Evolutionary conservation across 306 rosid genomes (phyloP), one percentile per base, ranked within the genome.

Genomic region (Inga leiocalycina): DNA sequence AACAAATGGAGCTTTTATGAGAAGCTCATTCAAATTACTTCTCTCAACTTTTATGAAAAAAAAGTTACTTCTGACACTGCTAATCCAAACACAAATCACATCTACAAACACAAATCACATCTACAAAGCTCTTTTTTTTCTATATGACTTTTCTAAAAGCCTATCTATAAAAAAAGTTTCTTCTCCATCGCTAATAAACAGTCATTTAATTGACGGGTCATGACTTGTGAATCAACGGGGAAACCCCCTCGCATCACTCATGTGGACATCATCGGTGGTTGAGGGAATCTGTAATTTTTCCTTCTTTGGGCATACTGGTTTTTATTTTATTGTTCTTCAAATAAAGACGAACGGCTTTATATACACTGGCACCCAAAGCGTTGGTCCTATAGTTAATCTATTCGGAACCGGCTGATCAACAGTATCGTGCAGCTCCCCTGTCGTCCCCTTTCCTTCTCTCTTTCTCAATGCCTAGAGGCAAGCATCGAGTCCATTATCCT

Each of bases 381-480:
- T 8, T 46, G 35, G 54, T 45, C 56, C 15, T 11, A 24, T 7
- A 46, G 67, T 39, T 68, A 76, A 80, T 77, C 73, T 43, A 27
- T 52, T 68, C 39, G 2, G 35, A 78, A 52, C 71, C 8, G 6
- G 69, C 8, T 67, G 6, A 77, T 66, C 62, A 54, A 20, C 62
- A 61, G 46, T 13, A 46, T 78, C 80, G n/a, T 46, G 37, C 74
- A 81, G 44, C 77, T 59, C 69, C 49, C 16, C 64, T 69, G 43
- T 16, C 16, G 75, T 76, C 62, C 49, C 48, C 65, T 51, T 3
- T 24, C 71, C 30, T 12, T 32, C 69, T 73, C 76, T 32, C 24
- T 51, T 57, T 82, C 65, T 84, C 22, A 84, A 91, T 88, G 93
- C 85, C 67, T 73, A 84, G 80, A 88, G 81, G 66, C 86, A 43